Conservation (phyloP, 1,284 basidiomycete genomes). For the Hortiboletus rubellus region DNA sequence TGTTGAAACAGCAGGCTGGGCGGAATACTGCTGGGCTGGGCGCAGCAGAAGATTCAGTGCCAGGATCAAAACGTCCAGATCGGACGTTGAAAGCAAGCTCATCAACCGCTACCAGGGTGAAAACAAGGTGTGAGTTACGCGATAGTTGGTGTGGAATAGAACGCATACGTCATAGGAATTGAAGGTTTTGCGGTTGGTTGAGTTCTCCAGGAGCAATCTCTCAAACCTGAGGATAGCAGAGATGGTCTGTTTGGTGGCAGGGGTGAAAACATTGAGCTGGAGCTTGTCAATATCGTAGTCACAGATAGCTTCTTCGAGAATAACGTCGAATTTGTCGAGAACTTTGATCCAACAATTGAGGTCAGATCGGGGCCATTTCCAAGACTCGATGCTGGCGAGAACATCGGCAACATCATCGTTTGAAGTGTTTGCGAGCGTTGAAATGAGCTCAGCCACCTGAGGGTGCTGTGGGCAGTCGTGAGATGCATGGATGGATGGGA, state of each 20-base stretch:
- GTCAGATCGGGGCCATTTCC: slow-evolving; percentile 97
- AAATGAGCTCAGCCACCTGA: slow-evolving; percentile 74
- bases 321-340: slow-evolving; percentile 91
- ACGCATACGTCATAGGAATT: slow-evolving; percentile 91
- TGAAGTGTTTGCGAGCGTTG: slow-evolving; percentile 60
- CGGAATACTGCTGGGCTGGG: slow-evolving; percentile 93
- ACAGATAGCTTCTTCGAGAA: slow-evolving; percentile 80
- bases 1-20: slow-evolving; percentile 75
- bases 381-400: slow-evolving; percentile 67
- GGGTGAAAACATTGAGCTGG: slow-evolving; percentile 81
- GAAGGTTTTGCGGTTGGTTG: slow-evolving; percentile 97
- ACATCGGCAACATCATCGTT: slow-evolving; percentile 66
- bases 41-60: slow-evolving; percentile 86
- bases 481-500: slow-evolving; percentile 32
- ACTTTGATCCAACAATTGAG: slow-evolving; percentile 96
- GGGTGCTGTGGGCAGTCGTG: slow-evolving; percentile 54
- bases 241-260: slow-evolving; percentile 73
- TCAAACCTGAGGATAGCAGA: slow-evolving; percentile 88
- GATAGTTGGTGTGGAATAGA: slow-evolving; percentile 2
- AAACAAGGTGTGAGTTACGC: slow-evolving; percentile 19
- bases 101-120: slow-evolving; percentile 71
- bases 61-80: slow-evolving; percentile 86
- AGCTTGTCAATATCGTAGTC: slow-evolving; percentile 84
- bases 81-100: slow-evolving; percentile 84
- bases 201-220: slow-evolving; percentile 92